Base-by-base conservation (phyloP, 139 green algal species). In the Closterium sp. region DNA sequence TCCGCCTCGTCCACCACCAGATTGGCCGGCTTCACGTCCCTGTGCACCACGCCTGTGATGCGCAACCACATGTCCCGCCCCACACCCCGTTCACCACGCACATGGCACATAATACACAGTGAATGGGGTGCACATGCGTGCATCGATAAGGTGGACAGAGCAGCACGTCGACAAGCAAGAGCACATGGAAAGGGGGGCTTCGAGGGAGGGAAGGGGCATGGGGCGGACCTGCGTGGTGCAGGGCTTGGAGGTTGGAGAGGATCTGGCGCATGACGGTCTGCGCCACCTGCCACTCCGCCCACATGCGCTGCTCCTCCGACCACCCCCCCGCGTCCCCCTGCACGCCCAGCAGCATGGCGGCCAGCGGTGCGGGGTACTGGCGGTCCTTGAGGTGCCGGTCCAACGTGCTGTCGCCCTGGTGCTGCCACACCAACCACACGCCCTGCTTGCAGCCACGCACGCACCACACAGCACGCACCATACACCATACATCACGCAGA, bases 21-120 rank as follows among this genome's bases (percentile, higher is more conserved):
- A 70, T 95, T 95, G 27, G 9, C 27, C n/a, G 92, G 92, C 91
- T 95, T 95, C 38, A 95, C 87, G 89, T 95, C 92, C 9, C 92
- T 21, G 87, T 95, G 92, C 42, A 94, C 91, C 31, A 94, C 42
- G 5, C 92, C 92, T 91, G n/a, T n/a, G n/a, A n/a, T n/a, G n/a
- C n/a, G n/a, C n/a, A n/a, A n/a, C n/a, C n/a, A n/a, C n/a, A n/a
- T n/a, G n/a, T n/a, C n/a, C n/a, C n/a, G n/a, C n/a, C n/a, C n/a
- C n/a, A n/a, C n/a, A n/a, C n/a, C n/a, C n/a, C n/a, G n/a, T n/a
- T n/a, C n/a, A n/a, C n/a, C n/a, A n/a, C 29, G 29, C 29, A 88
- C 85, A 88, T 88, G 29, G 29, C 85, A 62, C 85, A 50, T 50
- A 50, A 9, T 13, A 50, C 38, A 50, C 38, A 9, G 38, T n/a